Evolutionary conservation across 2,329 filamentous ascomycete species (phyloP).

Genomic region (Ceratocystis ficicola): DNA sequence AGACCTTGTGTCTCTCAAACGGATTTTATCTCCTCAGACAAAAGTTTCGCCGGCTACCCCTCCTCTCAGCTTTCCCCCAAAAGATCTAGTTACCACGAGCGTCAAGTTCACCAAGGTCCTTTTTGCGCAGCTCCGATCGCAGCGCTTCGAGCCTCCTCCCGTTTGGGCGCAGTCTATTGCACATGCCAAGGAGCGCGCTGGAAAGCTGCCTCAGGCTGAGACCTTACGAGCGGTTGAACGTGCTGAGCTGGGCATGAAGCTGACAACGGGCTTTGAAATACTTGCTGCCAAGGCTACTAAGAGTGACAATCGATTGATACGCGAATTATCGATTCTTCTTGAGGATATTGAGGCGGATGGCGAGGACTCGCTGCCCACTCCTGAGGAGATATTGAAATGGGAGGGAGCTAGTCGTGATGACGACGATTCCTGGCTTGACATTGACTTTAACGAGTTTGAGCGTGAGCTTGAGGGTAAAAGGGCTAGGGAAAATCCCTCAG

Average conservation of each 20-base stretch:
- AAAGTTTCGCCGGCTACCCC: conserved; percentile 31
- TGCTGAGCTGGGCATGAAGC: conserved; percentile 73
- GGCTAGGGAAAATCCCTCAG: conserved; percentile 23
- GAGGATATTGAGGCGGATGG: conserved; percentile 65
- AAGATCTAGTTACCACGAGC: conserved; percentile 68
- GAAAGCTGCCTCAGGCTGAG: conserved; percentile 24
- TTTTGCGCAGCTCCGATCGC: conserved; percentile 80
- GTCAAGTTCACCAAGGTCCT: conserved; percentile 77
- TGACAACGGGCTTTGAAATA: conserved; percentile 86
- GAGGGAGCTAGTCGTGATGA: conserved; percentile 51
- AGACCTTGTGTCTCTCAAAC: conserved; percentile 63
- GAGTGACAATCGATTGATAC: conserved; percentile 53
- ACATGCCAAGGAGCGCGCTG: conserved; percentile 12
- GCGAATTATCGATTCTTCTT: conserved; percentile 65
- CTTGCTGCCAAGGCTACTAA: conserved; percentile 56
- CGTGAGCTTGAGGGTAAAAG: conserved; percentile 52
- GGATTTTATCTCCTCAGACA: conserved; percentile 41
- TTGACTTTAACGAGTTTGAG: conserved; percentile 82
- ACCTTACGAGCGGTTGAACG: conserved; percentile 28
- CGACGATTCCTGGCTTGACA: conserved; percentile 82
- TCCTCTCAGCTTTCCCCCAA: conserved; percentile 55
- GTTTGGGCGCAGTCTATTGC: conserved; percentile 33
- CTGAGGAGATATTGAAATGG: conserved; percentile 65
- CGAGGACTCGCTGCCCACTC: conserved; percentile 50
- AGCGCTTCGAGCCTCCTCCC: conserved; percentile 59